These are phyloP conservation scores for Ophiorrhiza pumila DNA, from an alignment of 257 asterid species.

Conservation along the genomic window DNA sequence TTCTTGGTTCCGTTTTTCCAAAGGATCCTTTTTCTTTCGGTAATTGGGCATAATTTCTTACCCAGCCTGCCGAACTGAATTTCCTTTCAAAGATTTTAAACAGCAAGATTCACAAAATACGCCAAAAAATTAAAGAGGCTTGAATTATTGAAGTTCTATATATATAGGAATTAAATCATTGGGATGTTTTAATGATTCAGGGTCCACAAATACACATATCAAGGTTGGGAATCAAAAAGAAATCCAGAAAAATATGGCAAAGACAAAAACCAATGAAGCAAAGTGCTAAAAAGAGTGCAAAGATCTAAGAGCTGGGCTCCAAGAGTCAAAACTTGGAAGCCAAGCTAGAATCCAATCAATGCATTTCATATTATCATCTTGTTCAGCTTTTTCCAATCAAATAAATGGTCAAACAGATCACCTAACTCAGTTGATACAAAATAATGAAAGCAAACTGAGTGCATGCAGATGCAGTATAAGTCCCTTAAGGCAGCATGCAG, in stretches of 20 bases:
- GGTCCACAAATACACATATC: not conserved
- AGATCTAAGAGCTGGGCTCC: not conserved
- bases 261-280: not conserved
- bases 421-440: too few species aligned
- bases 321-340: slow-evolving; percentile 24
- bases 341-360: slow-evolving; percentile 16
- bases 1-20: too few species aligned
- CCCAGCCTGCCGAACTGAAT: not conserved
- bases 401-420: not conserved
- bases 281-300: not conserved
- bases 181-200: too few species aligned
- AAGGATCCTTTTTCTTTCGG: too few species aligned
- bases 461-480: too few species aligned
- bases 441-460: too few species aligned
- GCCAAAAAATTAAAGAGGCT: not conserved
- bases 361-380: too few species aligned
- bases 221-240: not conserved
- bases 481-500: too few species aligned
- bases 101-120: not conserved
- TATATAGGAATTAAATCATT: too few species aligned
- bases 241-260: not conserved
- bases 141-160: too few species aligned
- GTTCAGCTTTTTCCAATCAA: not conserved
- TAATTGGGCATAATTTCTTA: not conserved
- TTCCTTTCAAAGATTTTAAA: not conserved